These are phyloP conservation scores for Populus hybrid DNA, from an alignment of 441 rosid species.

Conservation along the genomic window DNA sequence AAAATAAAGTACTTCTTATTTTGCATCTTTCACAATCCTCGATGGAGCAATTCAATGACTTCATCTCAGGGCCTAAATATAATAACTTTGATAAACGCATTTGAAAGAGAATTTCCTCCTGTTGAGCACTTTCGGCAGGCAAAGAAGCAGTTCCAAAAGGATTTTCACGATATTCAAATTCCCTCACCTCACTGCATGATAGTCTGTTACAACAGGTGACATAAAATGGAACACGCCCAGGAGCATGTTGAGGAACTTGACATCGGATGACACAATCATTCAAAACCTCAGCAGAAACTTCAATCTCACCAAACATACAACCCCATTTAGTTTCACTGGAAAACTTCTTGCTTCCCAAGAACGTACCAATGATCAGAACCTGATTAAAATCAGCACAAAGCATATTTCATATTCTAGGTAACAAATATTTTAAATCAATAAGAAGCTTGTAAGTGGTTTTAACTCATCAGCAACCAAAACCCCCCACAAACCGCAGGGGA, in stretches of 20 bases:
- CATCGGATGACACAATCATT: conserved; percentile 48
- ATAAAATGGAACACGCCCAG: conserved; percentile 64
- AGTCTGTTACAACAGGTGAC: conserved; percentile 62
- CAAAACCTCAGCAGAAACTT: conserved; percentile 65
- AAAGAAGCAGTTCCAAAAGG: conserved; percentile 22
- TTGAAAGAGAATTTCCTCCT: conserved; percentile 38
- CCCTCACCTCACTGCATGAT: conserved; percentile 79
- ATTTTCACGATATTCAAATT: conserved; percentile 58
- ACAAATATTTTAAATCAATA: neutral
- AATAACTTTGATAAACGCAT: conserved; percentile 43
- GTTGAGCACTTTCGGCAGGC: conserved; percentile 14
- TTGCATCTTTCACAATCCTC: conserved; percentile 42
- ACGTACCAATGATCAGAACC: conserved; percentile 57
- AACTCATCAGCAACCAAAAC: neutral
- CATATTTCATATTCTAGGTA: neutral
- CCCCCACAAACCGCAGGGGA: neutral
- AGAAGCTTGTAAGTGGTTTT: neutral
- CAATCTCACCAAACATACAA: conserved; percentile 79
- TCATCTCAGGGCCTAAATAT: conserved; percentile 25
- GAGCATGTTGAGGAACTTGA: conserved; percentile 51
- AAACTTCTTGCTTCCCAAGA: conserved; percentile 48
- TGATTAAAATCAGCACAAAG: conserved; percentile 26
- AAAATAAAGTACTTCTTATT: conserved; percentile 34
- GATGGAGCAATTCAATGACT: conserved; percentile 32
- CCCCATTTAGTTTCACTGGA: conserved; percentile 43